Conservation (phyloP, 371 early-diverging fungal species). For the Circinella umbellata region DNA sequence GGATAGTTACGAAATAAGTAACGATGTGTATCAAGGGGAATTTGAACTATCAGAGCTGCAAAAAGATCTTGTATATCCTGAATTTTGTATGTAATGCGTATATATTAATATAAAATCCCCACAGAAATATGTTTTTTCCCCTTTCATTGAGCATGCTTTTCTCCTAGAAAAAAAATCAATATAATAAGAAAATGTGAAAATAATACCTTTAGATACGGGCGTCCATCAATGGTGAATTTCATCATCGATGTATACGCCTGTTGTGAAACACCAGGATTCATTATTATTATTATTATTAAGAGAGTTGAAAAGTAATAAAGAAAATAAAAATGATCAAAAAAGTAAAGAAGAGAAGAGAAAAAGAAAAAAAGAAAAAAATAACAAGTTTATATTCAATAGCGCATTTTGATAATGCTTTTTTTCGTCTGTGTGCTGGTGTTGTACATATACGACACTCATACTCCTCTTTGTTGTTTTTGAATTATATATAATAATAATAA, state of each 20-base stretch:
- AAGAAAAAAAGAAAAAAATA: conserved; percentile 11
- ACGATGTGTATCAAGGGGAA: conserved; percentile 59
- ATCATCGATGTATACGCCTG: conserved; percentile 59
- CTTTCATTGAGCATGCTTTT: not conserved
- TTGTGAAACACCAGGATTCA: conserved; percentile 23
- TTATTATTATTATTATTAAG: conserved; percentile 5
- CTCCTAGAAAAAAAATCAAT: too few relatives aligned
- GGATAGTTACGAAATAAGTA: conserved; percentile 61
- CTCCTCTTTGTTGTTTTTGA: not conserved
- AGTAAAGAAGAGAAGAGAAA: conserved; percentile 11
- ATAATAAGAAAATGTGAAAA: too few relatives aligned
- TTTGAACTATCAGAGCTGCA: conserved; percentile 64
- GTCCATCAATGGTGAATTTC: conserved; percentile 55
- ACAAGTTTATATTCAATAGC: not conserved
- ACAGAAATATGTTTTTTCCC: not conserved
- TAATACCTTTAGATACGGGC: conserved; percentile 51
- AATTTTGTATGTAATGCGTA: not conserved
- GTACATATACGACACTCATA: not conserved
- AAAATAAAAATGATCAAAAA: not conserved
- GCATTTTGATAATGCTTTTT: conserved; percentile 2
- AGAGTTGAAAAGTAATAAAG: not conserved
- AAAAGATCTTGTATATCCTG: conserved; percentile 71
- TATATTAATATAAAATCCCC: conserved; percentile 8
- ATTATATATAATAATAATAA: not conserved
- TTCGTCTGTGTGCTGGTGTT: not conserved